These are phyloP conservation scores for Haplosporangium sp. DNA, from an alignment of 371 early-diverging fungal genomes.

Conservation along the genomic window DNA sequence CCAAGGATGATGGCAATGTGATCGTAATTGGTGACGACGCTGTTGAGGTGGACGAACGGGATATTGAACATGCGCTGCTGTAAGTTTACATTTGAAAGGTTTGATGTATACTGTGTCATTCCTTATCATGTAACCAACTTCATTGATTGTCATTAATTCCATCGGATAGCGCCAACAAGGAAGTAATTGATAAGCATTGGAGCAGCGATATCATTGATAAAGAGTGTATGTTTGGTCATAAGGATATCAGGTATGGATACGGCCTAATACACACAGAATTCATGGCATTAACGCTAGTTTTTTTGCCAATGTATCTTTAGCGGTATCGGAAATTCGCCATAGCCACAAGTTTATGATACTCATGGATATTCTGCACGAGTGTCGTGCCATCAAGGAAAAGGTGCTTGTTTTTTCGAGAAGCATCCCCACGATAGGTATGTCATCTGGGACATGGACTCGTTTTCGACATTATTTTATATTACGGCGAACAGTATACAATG, in stretches of 20 bases:
- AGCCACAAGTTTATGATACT: conserved; percentile 64
- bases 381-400: conserved; percentile 67
- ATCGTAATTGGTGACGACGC: conserved; percentile 1
- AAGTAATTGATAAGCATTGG: conserved; percentile 11
- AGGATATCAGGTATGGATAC: too few relatives aligned
- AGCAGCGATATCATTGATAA: conserved; percentile 4
- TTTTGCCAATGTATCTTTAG: background rate
- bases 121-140: too few relatives aligned
- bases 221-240: conserved; percentile 10
- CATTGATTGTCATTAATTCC: too few relatives aligned
- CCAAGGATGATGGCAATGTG: background rate
- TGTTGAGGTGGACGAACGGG: conserved; percentile 4
- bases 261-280: too few relatives aligned
- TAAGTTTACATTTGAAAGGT: background rate
- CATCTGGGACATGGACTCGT: background rate
- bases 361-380: conserved; percentile 60
- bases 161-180: conserved; percentile 19
- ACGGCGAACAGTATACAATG: too few relatives aligned
- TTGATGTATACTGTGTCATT: too few relatives aligned
- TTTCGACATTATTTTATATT: background rate
- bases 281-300: background rate
- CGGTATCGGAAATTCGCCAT: conserved; percentile 32
- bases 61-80: conserved; percentile 12
- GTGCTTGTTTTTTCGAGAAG: conserved; percentile 81
- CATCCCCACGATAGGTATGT: conserved; percentile 70